Evolutionary conservation across 2,329 filamentous ascomycete genomes (phyloP).

Genomic region (Periglandula ipomoeae): DNA sequence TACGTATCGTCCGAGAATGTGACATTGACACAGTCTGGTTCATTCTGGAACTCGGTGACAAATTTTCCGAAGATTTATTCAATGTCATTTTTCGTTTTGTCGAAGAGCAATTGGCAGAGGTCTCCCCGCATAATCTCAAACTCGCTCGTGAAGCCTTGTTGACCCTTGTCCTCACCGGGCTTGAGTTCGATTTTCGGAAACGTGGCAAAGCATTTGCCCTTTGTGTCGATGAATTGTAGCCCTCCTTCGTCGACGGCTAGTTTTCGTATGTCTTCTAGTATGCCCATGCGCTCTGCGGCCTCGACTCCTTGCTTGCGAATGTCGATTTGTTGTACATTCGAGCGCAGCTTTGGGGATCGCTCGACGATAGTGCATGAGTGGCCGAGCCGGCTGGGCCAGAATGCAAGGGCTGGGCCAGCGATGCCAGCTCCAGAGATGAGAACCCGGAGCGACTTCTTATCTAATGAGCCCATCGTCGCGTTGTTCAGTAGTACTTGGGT

Average conservation of each 20-base stretch:
- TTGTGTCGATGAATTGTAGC: slow-evolving; percentile 32
- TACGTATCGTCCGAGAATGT: slow-evolving; percentile 34
- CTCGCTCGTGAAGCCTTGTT: slow-evolving; percentile 41
- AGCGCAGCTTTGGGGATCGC: slow-evolving; percentile 26
- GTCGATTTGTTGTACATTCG: slow-evolving; percentile 36
- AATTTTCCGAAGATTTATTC: slow-evolving; percentile 21
- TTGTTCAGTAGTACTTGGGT: too few species aligned
- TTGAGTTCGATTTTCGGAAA: slow-evolving; percentile 22
- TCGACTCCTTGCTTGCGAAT: slow-evolving; percentile 32
- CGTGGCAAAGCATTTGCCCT: slow-evolving; percentile 27
- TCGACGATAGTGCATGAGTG: slow-evolving; percentile 35
- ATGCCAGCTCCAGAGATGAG: slow-evolving; percentile 40
- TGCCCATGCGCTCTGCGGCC: slow-evolving; percentile 29
- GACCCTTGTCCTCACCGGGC: slow-evolving; percentile 25
- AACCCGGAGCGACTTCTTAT: slow-evolving; percentile 27
- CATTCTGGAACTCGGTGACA: slow-evolving; percentile 20
- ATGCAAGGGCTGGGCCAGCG: slow-evolving; percentile 33
- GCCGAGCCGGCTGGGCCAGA: slow-evolving; percentile 28
- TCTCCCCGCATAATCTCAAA: slow-evolving; percentile 53
- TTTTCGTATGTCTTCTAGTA: slow-evolving; percentile 26
- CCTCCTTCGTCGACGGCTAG: slow-evolving; percentile 39
- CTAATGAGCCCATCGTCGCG: not conserved
- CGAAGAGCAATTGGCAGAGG: slow-evolving; percentile 40
- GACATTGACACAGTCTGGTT: slow-evolving; percentile 21
- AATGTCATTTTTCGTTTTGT: slow-evolving; percentile 21